Percentiles rank a stretch among this genome's conserved stretches.
phyloP scores from a whole-genome alignment of 176 grass and related monocot species.

The Chloris gayana region DNA sequence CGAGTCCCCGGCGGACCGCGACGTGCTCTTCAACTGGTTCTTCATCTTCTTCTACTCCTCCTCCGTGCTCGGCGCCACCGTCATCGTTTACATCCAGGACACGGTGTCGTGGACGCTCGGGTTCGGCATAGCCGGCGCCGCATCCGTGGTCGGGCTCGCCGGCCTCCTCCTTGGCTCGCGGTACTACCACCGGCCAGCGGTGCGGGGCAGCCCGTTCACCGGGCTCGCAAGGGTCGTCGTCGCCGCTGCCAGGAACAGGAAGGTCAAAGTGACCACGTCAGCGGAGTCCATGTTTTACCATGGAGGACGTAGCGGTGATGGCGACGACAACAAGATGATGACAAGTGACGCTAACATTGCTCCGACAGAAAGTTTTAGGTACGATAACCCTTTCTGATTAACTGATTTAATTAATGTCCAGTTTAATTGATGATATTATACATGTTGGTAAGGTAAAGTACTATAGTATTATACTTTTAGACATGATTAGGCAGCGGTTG shows the following conservation, averaged over 20 bases:
- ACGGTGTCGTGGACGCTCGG: constrained; percentile 59
- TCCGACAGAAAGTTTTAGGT: constrained; percentile 64
- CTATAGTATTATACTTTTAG: too few relatives aligned
- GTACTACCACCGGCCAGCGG: constrained; percentile 46
- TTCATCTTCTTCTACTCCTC: constrained; percentile 62
- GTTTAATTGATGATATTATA: not conserved
- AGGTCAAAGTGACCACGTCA: not conserved
- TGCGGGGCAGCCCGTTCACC: constrained; percentile 70
- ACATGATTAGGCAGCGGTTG: too few relatives aligned
- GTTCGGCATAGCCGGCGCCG: constrained; percentile 37
- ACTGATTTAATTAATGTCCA: too few relatives aligned
- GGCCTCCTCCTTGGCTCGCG: constrained; percentile 52
- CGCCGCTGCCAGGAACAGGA: constrained; percentile 60
- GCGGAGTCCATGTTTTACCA: constrained; percentile 35
- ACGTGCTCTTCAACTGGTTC: constrained; percentile 84
- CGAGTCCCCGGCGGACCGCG: constrained; percentile 46
- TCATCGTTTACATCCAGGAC: constrained; percentile 76
- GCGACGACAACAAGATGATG: constrained; percentile 19
- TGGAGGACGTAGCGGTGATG: not conserved
- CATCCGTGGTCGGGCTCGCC: constrained; percentile 32
- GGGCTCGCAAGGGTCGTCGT: constrained; percentile 55
- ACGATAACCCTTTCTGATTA: not conserved
- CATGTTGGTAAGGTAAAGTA: not conserved
- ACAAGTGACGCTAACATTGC: not conserved
- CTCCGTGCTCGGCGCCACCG: constrained; percentile 48